Base-by-base conservation (phyloP, 768 basidiomycete species). In the Leccinellum rugosiceps region DNA sequence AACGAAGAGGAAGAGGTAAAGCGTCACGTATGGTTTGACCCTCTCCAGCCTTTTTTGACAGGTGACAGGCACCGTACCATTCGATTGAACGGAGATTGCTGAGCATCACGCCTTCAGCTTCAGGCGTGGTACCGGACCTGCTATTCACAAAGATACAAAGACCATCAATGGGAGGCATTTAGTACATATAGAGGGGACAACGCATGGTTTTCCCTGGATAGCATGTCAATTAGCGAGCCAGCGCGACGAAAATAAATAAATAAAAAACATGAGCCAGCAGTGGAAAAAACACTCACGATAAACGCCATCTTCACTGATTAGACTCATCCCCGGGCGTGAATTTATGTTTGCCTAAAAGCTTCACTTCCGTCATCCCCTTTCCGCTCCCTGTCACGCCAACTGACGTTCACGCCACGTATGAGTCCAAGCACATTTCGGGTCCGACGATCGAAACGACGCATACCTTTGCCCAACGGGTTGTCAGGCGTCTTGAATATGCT, bases 401-500 rank as follows among this genome's bases (percentile, higher is more conserved):
- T 94, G 58, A 5, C 58, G 48, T 45, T 55, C 13, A 58, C 15
- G 55, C 21, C 58, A 56, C 41, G 46, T 55, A 66, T 64, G 32
- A 65, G 69, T 60, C 41, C 48, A 52, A 32, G 11, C 0, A 31
- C 19, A 11, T 5, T n/a, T 35, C 41, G n/a, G 14, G 51, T 11
- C 53, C 59, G 19, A 55, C 9, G 26, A 55, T 31, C 26, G 58
- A 55, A 70, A 72, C 61, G 63, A 72, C 57, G 69, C 82, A 46
- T 65, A 90, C 93, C 93, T 81, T 79, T 83, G 25, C 93, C 94
- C 19, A 92, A 69, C 11, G 93, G 93, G 68, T 94, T 94, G 63
- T 94, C 93, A 13, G 94, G 94, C 4, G 92, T 95, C 76, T 93
- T 92, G 80, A 95, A 95, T 62, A 94, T 94, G 65, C 91, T 94